Base-by-base conservation (phyloP, 306 rosid species). In the Prunus kanzakura region DNA sequence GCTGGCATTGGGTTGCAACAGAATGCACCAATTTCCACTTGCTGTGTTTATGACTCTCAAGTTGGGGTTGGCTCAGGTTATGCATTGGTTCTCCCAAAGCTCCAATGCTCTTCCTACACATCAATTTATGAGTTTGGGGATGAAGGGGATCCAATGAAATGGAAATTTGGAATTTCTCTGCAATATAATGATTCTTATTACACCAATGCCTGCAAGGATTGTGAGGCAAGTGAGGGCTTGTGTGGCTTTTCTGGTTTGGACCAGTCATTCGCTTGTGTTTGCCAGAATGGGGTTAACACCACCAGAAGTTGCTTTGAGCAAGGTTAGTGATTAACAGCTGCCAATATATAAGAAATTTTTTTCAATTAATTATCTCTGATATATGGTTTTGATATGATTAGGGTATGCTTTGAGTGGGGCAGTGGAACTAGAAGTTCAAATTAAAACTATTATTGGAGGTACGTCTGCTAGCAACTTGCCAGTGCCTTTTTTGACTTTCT, bases 41-140 rank as follows among this genome's bases (percentile, higher is more conserved):
- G 91, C 19, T 87, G 91, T 69, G 91, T 85, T 23, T 87, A 87
- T 70, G 89, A 87, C 14, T 87, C 88, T 16, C 78, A 52, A 11
- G 29, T 68, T 1, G 80, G 71, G 32, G 32, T 84, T 2, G 85
- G 82, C 1, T 78, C 86, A 1, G 87, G 85, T 19, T 87, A 80
- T 69, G 76, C 79, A 1, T 76, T 87, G 63, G 87, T 85, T 75
- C 89, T 85, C 66, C 91, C 89, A 14, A 87, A 85, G 82, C 80
- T 87, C 16, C 89, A 85, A 8, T 87, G 91, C 73, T 80, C 91
- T 2, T 87, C 89, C 0, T 87, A 85, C 60, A 56, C 86, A 14
- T 80, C 89, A 10, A 45, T 87, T 7, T 87, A 85, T 11, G 88
- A 83, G 55, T 87, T 87, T 58, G 91, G 85, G 52, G 91, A 85